Evolutionary conservation across 2,329 filamentous ascomycete species (phyloP).

Genomic region (Zasmidium cellare): DNA sequence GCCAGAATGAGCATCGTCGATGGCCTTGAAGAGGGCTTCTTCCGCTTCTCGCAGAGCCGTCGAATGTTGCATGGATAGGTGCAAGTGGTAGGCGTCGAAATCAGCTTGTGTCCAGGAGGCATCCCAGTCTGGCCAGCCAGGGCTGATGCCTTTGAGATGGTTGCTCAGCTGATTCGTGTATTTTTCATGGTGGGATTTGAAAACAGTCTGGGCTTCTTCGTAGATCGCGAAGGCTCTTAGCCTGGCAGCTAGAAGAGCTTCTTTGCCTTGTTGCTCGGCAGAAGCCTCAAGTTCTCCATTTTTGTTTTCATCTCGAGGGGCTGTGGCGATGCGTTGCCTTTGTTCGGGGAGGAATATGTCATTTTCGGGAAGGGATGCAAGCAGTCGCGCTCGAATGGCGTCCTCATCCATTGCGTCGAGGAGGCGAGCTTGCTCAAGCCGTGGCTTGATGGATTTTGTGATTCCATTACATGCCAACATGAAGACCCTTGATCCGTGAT

Average conservation of each 20-base stretch:
- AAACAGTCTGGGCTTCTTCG: neutral
- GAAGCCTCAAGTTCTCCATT: neutral
- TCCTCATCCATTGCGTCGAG: neutral
- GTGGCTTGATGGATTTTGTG: neutral
- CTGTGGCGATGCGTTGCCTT: neutral
- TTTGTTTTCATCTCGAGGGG: neutral
- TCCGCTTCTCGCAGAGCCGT: neutral
- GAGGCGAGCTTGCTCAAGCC: neutral
- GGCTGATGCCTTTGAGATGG: neutral
- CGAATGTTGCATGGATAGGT: neutral
- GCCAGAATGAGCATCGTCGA: neutral
- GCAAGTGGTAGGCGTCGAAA: neutral
- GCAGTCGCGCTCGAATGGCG: neutral
- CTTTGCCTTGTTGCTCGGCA: neutral
- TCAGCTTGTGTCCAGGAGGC: neutral
- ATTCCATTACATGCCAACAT: no score
- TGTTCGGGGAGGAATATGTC: neutral
- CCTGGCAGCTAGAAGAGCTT: neutral
- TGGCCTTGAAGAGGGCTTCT: neutral
- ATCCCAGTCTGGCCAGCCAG: neutral
- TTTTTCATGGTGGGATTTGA: neutral
- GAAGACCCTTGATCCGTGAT: no score
- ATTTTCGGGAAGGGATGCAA: neutral
- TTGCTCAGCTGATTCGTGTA: neutral
- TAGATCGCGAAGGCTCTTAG: neutral